Base-by-base conservation (phyloP, 371 early-diverging fungal species). In the Choanephora cucurbitarum region DNA sequence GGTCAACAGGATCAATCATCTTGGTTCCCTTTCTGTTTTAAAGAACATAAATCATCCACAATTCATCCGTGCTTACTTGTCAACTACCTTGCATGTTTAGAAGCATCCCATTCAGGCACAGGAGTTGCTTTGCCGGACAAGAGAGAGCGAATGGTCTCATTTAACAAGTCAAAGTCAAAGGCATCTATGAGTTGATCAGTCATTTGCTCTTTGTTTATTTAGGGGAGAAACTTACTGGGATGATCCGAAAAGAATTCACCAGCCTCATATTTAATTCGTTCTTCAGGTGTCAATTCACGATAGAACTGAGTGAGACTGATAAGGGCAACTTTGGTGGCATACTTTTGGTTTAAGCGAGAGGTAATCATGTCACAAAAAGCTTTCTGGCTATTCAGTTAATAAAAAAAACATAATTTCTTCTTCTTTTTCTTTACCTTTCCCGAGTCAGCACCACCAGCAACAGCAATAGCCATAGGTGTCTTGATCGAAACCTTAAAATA, bases 241-340 rank as follows among this genome's bases (percentile, higher is more conserved):
- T 80, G 83, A 57, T 82, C 83, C 34, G 77, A 57, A 47, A 77
- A 73, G 19, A 68, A 72, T 39, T 70, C 60, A 28, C 83, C 82
- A 32, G 77, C 59, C 23, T 71, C 63, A 17, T 74, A 81, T 22
- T 67, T 51, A 21, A 22, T 49, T 31, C 60, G 64, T 28, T 85
- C 82, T 34, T 79, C 75, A 5, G 52, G 66, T 5, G 69, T 62
- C 18, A 86, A 60, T 49, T 73, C 72, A 17, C 77, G 72, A 58
- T 86, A 85, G 52, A 85, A 88, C 44, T 81, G 79, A 21, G 77
- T 76, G 55, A 84, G 52, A 42, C 81, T 79, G 52, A 81, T 46
- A 45, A 72, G 58, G 18, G 66, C 72, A 4, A 80, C 66, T 28
- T 67, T 70, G 45, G 75, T 61, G 9, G 58, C 62, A 33, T 69